Base-by-base conservation (phyloP, 2,329 filamentous ascomycete genomes). In the Fusarium drepaniforme region DNA sequence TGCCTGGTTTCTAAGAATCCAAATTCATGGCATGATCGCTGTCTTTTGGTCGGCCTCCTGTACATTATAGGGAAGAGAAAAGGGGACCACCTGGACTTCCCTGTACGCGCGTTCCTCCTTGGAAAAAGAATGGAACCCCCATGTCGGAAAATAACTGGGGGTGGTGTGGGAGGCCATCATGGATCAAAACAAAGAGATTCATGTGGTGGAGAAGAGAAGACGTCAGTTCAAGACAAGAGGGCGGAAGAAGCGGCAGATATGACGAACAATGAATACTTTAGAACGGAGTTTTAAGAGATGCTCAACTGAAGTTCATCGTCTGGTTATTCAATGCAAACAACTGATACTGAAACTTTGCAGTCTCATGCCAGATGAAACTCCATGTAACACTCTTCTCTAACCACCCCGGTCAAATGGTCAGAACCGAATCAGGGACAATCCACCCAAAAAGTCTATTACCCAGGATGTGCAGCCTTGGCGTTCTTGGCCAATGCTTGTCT, bases 91-190 rank as follows among this genome's bases (percentile, higher is more conserved):
- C 16, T 59, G 21, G 11, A 25, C 30, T 28, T 18, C 57, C 35
- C 57, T 40, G 37, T 71, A 75, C 72, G 72, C 72, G 72, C 69
- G 72, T 74, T 75, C 60, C 21, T 69, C 56, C 71, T 28, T 58
- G 28, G 44, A 53, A 67, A 62, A 46, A 35, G 57, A 59, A 21
- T 73, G 68, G 66, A 53, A 67, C 65, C 53, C 42, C 42, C 40
- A 33, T 72, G 63, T 67, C 64, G 72, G 66, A 64, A 72, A 72
- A 74, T 70, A 75, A 74, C 68, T 75, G 72, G 72, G 69, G 38
- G 62, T 67, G 61, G 53, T 38, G 68, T 56, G 28, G 28, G 66
- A 42, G 13, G 53, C 18, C 33, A 57, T 63, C 49, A 33, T 33
- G 28, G 49, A 53, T 33, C 49, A 53, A 53, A 53, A 53, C 49